Base-by-base conservation (phyloP, 179 eudicot genomes). In the Camellia oleifera region DNA sequence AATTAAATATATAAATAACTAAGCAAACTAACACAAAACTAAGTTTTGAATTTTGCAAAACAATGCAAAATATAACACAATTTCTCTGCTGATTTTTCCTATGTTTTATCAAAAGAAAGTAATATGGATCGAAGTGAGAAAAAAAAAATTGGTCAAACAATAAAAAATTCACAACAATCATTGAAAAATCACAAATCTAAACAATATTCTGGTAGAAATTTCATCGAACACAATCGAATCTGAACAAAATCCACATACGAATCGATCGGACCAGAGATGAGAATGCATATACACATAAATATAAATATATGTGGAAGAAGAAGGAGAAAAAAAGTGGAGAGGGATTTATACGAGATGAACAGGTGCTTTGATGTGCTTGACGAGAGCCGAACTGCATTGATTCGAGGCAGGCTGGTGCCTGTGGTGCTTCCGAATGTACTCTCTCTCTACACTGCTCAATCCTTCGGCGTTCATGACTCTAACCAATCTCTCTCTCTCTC, bases 351-450 rank as follows among this genome's bases (percentile, higher is more conserved):
- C 88, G 20, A 87, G 88, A 81, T 79, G 86, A 12, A 87, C 86
- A 62, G 86, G 89, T 7, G 89, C 89, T 72, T 83, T 87, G 82
- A 87, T 77, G 75, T 78, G 87, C 82, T 87, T 87, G 78, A 87
- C 77, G 32, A 87, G 88, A 63, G 75, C 76, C 9, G 90, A 85
- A 68, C 78, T 85, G 77, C 90, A 87, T 76, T 87, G 90, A 85
- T 85, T 87, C 63, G 81, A 85, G 0, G 81, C 76, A 11, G 79
- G 82, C 60, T 72, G 69, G 64, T 87, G 86, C 74, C 18, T 61
- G 48, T 87, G 89, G 77, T 87, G 88, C 72, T 53, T 85, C 86
- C 76, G 78, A 15, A 87, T 83, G 73, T 80, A 79, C 82, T 82
- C 85, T 52, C 42, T 53, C 82, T 82, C 85, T 64, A 52, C 32